These are phyloP conservation scores for Aspergillus neotritici DNA, from an alignment of 2,329 filamentous ascomycete genomes.

Conservation along the genomic window DNA sequence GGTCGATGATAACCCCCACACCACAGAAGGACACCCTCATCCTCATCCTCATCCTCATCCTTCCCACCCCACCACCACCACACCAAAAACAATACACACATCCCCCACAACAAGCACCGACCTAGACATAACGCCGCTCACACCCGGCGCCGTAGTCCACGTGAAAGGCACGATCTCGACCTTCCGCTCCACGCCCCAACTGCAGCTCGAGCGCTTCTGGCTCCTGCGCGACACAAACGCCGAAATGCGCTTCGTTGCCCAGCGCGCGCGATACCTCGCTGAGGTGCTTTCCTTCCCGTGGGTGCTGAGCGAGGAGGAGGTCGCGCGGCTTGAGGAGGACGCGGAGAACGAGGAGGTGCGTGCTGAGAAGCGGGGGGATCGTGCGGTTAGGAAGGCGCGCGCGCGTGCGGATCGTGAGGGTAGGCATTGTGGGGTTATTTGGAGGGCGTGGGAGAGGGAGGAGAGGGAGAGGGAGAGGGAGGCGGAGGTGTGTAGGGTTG, in stretches of 20 bases:
- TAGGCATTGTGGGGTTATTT: constrained; percentile 33
- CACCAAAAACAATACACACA: constrained; percentile 18
- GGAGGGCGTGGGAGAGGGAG: constrained; percentile 37
- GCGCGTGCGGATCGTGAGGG: constrained; percentile 28
- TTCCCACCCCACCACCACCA: constrained; percentile 25
- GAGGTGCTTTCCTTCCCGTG: constrained; percentile 51
- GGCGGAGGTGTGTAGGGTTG: constrained; percentile 26
- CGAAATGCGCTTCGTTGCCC: constrained; percentile 51
- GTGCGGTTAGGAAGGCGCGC: constrained; percentile 24
- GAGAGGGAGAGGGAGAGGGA: constrained; percentile 33
- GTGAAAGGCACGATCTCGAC: constrained; percentile 52
- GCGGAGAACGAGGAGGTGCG: constrained; percentile 36
- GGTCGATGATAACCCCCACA: background rate
- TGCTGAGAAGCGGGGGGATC: constrained; percentile 32
- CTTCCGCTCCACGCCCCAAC: constrained; percentile 48
- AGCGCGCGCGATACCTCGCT: constrained; percentile 45
- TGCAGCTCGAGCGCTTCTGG: constrained; percentile 50
- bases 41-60: background rate
- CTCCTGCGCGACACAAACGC: constrained; percentile 48
- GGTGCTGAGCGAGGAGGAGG: constrained; percentile 43
- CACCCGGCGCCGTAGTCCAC: constrained; percentile 49
- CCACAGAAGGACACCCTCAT: background rate
- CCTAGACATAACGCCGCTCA: constrained; percentile 43
- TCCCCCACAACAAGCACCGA: constrained; percentile 28
- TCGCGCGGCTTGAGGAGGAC: constrained; percentile 39